Evolutionary conservation across 805 yeast species (phyloP).

Genomic region (Lachancea quebecensis): DNA sequence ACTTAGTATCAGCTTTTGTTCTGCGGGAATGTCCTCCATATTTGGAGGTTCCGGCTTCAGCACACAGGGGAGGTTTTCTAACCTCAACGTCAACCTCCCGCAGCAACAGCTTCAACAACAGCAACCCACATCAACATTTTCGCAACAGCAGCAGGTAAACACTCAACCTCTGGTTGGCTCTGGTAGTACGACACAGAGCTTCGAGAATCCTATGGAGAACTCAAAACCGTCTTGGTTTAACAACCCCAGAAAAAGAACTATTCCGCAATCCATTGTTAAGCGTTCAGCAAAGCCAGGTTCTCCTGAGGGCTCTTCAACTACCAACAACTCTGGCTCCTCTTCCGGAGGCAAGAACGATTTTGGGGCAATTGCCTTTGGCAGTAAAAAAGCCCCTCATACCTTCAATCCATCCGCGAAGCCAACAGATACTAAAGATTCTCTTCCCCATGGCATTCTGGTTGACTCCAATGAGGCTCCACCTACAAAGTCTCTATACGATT

Average conservation of each 20-base stretch:
- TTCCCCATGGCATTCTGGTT: conserved; percentile 15
- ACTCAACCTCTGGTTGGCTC: conserved; percentile 4
- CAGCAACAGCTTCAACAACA: conserved; percentile 19
- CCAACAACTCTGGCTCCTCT: conserved; percentile 16
- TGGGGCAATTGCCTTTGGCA: conserved; percentile 35
- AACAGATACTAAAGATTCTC: conserved; percentile 3
- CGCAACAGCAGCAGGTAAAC: conserved; percentile 26
- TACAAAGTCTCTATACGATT: conserved; percentile 34
- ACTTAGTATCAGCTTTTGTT: no score
- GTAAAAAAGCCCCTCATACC: conserved; percentile 22
- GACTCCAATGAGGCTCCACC: conserved; percentile 40
- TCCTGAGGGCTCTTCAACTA: conserved; percentile 17
- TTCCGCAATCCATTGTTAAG: conserved; percentile 43
- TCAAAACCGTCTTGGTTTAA: conserved; percentile 34
- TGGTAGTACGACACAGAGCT: conserved; percentile 12
- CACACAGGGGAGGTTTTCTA: conserved; percentile 16
- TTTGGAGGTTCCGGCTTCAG: conserved; percentile 10
- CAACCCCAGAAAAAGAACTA: conserved; percentile 39
- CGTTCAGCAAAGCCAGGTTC: conserved; percentile 29
- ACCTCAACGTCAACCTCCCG: conserved; percentile 18
- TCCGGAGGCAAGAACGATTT: conserved; percentile 29
- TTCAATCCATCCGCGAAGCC: conserved; percentile 8
- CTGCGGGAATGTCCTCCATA: conserved; percentile 5
- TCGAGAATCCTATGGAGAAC: conserved; percentile 31
- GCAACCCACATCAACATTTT: conserved; percentile 17